Percentiles rank a stretch among this genome's conserved stretches.
phyloP scores from a whole-genome alignment of 73 alveolate species.

The Breviolum minutum region DNA sequence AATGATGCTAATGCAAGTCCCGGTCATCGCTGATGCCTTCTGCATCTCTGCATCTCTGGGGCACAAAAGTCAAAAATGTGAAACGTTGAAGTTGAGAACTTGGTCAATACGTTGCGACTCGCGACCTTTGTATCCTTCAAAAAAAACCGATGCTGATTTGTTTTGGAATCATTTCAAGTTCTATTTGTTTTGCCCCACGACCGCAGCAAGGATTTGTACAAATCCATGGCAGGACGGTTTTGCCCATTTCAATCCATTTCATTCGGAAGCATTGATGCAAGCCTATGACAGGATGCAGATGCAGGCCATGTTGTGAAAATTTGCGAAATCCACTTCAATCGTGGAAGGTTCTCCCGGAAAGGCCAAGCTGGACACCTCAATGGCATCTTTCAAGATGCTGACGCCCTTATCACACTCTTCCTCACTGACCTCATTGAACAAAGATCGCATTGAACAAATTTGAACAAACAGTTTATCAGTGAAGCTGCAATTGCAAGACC shows the following conservation, averaged over 20 bases:
- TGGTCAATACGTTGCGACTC: no score
- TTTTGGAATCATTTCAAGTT: no score
- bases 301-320: neutral
- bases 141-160: no score
- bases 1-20: neutral
- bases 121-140: no score
- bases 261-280: neutral
- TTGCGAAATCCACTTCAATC: no score
- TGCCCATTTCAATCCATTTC: no score
- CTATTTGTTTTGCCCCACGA: no score
- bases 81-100: no score
- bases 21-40: neutral
- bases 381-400: constrained; percentile 28
- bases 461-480: neutral
- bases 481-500: neutral
- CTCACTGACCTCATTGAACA: neutral
- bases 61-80: neutral
- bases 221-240: no score
- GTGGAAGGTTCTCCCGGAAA: neutral
- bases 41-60: constrained; percentile 40
- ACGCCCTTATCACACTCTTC: constrained; percentile 21
- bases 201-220: no score
- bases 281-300: neutral
- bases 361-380: neutral
- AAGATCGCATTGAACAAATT: neutral